phyloP scores from a whole-genome alignment of 2,329 filamentous ascomycete genomes.

The Botryotinia convoluta region DNA sequence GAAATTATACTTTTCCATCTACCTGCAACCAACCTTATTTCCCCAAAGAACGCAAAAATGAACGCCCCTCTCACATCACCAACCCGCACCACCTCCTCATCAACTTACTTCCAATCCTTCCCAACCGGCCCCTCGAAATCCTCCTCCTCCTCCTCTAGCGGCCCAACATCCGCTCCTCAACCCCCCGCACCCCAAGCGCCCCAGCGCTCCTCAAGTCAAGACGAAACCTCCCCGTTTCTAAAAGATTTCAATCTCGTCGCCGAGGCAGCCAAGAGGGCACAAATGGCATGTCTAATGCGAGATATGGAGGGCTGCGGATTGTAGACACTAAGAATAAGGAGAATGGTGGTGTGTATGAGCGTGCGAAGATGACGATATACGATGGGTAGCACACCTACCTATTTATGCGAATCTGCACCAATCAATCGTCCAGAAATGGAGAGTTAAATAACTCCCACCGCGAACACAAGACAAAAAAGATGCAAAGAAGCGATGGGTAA shows the following conservation, averaged over 20 bases:
- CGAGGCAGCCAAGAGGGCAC: slow-evolving; percentile 88
- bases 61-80: slow-evolving; percentile 17
- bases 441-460: not conserved
- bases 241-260: slow-evolving; percentile 82
- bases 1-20: not conserved
- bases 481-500: not conserved
- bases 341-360: not conserved
- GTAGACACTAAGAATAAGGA: not conserved
- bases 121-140: slow-evolving; percentile 23
- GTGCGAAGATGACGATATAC: not conserved
- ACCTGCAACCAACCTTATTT: not conserved
- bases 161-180: slow-evolving; percentile 24
- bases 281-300: slow-evolving; percentile 83
- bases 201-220: slow-evolving; percentile 37
- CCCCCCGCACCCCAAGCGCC: slow-evolving; percentile 24
- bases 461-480: not conserved
- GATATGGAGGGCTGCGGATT: slow-evolving; percentile 64
- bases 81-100: slow-evolving; percentile 37
- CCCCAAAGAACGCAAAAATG: slow-evolving; percentile 7
- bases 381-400: not conserved
- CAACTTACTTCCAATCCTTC: slow-evolving; percentile 20
- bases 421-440: not conserved
- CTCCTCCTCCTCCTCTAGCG: slow-evolving; percentile 20
- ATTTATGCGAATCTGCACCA: not conserved
- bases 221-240: slow-evolving; percentile 62